phyloP scores from a whole-genome alignment of 2,329 filamentous ascomycete genomes.

The Aspergillus unguis region DNA sequence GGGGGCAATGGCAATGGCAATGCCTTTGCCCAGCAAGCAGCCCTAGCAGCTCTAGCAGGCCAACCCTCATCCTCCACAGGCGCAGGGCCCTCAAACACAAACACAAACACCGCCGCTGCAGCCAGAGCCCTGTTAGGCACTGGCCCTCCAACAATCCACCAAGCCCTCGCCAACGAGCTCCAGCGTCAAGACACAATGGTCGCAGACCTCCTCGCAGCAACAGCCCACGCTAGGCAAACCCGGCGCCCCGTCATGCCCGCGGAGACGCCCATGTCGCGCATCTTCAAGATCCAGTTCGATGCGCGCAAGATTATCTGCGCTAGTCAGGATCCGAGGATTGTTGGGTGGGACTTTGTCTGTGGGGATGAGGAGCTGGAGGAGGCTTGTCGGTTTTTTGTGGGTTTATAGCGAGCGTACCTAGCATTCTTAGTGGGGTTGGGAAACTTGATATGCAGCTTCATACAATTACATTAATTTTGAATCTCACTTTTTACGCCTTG shows the following conservation, averaged over 20 bases:
- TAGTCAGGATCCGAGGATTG: slow-evolving; percentile 84
- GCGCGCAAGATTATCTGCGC: slow-evolving; percentile 90
- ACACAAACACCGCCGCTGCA: slow-evolving; percentile 18
- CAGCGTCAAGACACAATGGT: no score
- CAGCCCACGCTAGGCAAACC: neutral
- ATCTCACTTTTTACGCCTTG: no score
- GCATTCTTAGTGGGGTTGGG: neutral
- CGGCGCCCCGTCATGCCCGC: slow-evolving; percentile 13
- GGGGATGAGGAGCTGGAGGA: slow-evolving; percentile 76
- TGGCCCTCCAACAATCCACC: slow-evolving; percentile 24
- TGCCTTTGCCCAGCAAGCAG: slow-evolving; percentile 16
- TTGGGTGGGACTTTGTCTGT: slow-evolving; percentile 97
- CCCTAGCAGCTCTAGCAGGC: neutral
- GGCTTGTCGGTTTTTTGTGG: slow-evolving; percentile 71
- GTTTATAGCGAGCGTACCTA: slow-evolving; percentile 25
- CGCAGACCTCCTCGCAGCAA: neutral
- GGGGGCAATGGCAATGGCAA: slow-evolving; percentile 6
- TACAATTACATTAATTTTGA: no score
- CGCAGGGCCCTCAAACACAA: neutral
- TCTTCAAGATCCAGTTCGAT: slow-evolving; percentile 98
- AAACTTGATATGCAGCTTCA: no score
- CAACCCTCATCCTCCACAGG: neutral
- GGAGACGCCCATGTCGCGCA: slow-evolving; percentile 51
- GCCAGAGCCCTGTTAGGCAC: slow-evolving; percentile 22
- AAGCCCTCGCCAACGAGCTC: neutral